Base-by-base conservation (phyloP, 2,329 filamentous ascomycete species). In the Exophiala phaeomuriformis region DNA sequence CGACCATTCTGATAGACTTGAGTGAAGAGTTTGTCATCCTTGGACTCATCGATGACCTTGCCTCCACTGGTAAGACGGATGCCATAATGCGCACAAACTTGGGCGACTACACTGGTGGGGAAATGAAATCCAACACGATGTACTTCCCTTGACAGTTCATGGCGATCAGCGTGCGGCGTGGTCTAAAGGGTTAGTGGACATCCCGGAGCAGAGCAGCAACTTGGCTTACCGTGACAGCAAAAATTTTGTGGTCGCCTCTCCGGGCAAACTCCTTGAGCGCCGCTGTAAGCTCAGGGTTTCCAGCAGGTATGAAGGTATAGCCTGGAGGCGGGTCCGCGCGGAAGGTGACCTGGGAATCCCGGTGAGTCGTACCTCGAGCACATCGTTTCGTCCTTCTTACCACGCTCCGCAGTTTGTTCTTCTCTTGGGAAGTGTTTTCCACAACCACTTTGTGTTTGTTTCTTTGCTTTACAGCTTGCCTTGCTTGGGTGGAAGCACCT, bases 41-140 rank as follows among this genome's bases (percentile, higher is more conserved):
- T 59, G 30, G 56, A 53, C 29, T 61, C 59, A 44, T 61, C 68
- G 43, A 72, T 71, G 56, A 70, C 72, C 68, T 65, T 81, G 64
- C 70, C 77, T 64, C 64, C 71, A 65, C 68, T 65, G 29, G 70
- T 72, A 31, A 77, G 67, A 58, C 72, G 70, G 29, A 77, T 63
- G 19, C 73, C 72, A 44, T 74, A 64, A 40, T 74, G 70, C 59
- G 68, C 71, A 63, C 80, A 82, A 35, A 79, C 78, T 53, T 77
- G 70, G 41, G 77, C 75, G 37, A 85, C 77, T 53, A 83, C 74
- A n/a, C 75, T 69, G 53, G 76, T 76, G 4, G 79, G 79, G 57
- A 85, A 84, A 64, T 84, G 81, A 64, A 81, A 80, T 10, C 82
- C 82, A 57, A 83, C 76, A 39, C 81, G 75, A 60, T 81, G 76